phyloP scores from a whole-genome alignment of 345 rosid genomes.

The Physaria fendleri region DNA sequence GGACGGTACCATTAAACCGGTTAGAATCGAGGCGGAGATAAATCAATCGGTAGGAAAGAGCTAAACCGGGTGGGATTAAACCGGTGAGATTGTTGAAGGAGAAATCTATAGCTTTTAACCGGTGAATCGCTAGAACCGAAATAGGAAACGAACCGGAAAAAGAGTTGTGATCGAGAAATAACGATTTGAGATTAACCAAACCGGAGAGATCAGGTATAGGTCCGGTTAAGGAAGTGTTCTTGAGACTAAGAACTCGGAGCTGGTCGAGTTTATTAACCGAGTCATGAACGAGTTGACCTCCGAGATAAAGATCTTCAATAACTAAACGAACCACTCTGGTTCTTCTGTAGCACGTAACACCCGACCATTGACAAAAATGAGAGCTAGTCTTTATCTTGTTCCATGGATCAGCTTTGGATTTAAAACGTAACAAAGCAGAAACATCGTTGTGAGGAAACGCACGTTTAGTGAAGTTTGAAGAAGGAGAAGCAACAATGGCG shows the following conservation, averaged over 20 bases:
- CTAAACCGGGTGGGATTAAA: slow-evolving; percentile 40
- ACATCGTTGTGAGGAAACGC: slow-evolving; percentile 45
- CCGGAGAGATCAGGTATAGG: slow-evolving; percentile 67
- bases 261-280: slow-evolving; percentile 63
- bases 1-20: slow-evolving; percentile 55
- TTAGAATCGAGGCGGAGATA: slow-evolving; percentile 63
- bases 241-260: slow-evolving; percentile 85
- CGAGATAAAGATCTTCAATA: slow-evolving; percentile 47
- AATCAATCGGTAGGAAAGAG: slow-evolving; percentile 37
- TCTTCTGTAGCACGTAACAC: slow-evolving; percentile 50
- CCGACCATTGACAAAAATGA: slow-evolving; percentile 61
- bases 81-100: slow-evolving; percentile 67
- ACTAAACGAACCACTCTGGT: slow-evolving; percentile 57
- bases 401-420: slow-evolving; percentile 59
- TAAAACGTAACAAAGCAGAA: slow-evolving; percentile 55
- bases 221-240: slow-evolving; percentile 73
- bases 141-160: slow-evolving; percentile 69
- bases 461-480: slow-evolving; percentile 14
- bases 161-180: slow-evolving; percentile 61
- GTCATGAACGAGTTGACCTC: slow-evolving; percentile 52
- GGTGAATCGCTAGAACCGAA: slow-evolving; percentile 48
- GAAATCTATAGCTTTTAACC: slow-evolving; percentile 59
- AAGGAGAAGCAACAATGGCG: slow-evolving; percentile 8
- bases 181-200: slow-evolving; percentile 62
- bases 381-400: slow-evolving; percentile 35